A percentile compares a stretch with the other conserved stretches of the same genome.
phyloP scores from a whole-genome alignment of 2,329 filamentous ascomycete genomes.

The Tolypocladium inflatum region DNA sequence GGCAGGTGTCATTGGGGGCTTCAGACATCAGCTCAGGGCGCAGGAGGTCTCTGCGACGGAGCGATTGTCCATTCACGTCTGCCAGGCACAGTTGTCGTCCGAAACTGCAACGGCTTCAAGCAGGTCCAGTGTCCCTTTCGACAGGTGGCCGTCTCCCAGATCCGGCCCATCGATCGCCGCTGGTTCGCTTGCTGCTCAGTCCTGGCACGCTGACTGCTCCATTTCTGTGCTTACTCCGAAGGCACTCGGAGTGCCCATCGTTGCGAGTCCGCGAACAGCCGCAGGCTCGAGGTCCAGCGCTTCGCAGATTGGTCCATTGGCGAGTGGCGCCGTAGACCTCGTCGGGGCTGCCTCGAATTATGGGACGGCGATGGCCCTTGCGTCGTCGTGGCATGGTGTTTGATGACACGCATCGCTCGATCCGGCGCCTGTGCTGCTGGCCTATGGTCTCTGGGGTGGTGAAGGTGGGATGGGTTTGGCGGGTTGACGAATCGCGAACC shows the following conservation, averaged over 20 bases:
- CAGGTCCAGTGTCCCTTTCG: too few species aligned
- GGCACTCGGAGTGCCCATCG: background rate
- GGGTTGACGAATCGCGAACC: background rate
- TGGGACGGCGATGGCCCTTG: background rate
- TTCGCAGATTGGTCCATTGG: too few species aligned
- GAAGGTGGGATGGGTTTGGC: background rate
- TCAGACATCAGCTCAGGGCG: background rate
- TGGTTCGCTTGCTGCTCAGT: background rate
- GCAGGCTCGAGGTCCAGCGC: too few species aligned
- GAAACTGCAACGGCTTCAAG: background rate
- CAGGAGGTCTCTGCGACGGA: background rate
- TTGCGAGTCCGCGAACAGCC: background rate
- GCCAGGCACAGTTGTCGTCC: background rate
- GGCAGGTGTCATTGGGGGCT: background rate
- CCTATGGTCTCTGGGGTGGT: background rate
- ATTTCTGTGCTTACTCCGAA: background rate
- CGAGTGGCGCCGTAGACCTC: too few species aligned
- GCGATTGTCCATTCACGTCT: background rate
- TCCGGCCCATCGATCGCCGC: background rate
- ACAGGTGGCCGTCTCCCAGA: background rate
- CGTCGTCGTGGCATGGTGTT: background rate
- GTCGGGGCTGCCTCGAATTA: background rate
- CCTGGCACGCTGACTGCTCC: background rate
- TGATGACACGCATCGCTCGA: background rate
- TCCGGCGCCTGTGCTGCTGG: background rate